Conservation (phyloP, 139 green algal species). For the Haematococcus sp. region DNA sequence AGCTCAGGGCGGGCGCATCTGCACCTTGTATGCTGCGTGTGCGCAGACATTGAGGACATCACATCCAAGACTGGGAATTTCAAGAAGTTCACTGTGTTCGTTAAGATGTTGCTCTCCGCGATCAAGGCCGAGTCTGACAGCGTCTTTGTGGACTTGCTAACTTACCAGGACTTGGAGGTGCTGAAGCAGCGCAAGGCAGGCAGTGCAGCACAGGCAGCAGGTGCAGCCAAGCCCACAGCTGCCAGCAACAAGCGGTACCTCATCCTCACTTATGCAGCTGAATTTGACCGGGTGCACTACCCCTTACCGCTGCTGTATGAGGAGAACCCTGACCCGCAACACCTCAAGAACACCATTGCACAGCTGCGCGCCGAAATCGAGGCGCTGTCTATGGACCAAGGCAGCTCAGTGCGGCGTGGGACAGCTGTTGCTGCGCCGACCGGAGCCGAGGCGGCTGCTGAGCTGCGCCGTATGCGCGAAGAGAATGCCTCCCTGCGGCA, state of each 20-base stretch:
- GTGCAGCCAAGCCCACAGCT: slow-evolving; percentile 12
- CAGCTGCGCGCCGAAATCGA: slow-evolving; percentile 55
- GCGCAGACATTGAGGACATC: slow-evolving; percentile 89
- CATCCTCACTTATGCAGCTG: slow-evolving; percentile 87
- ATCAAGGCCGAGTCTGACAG: slow-evolving; percentile 69
- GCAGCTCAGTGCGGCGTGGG: slow-evolving; percentile 2
- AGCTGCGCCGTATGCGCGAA: slow-evolving; percentile 56
- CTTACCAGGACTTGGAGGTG: slow-evolving; percentile 75
- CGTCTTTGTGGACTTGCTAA: slow-evolving; percentile 88
- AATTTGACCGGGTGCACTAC: slow-evolving; percentile 93
- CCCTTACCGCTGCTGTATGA: slow-evolving; percentile 81
- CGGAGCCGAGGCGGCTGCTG: slow-evolving; percentile 17
- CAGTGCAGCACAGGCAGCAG: background rate
- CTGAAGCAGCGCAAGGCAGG: slow-evolving; percentile 62
- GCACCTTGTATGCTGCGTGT: background rate
- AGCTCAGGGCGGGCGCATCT: background rate
- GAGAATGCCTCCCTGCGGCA: slow-evolving; percentile 57
- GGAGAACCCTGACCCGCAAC: slow-evolving; percentile 57
- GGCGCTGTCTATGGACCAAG: slow-evolving; percentile 23
- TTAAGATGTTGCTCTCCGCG: slow-evolving; percentile 79
- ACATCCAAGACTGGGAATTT: slow-evolving; percentile 86
- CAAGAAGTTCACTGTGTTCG: slow-evolving; percentile 84
- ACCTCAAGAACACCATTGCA: slow-evolving; percentile 50
- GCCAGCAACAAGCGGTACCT: slow-evolving; percentile 86
- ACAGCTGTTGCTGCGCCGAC: no score